Evolutionary conservation across 495 filamentous ascomycete genomes (phyloP), one percentile per base, ranked within the genome.

Genomic region (Pyrenula aspistea): DNA sequence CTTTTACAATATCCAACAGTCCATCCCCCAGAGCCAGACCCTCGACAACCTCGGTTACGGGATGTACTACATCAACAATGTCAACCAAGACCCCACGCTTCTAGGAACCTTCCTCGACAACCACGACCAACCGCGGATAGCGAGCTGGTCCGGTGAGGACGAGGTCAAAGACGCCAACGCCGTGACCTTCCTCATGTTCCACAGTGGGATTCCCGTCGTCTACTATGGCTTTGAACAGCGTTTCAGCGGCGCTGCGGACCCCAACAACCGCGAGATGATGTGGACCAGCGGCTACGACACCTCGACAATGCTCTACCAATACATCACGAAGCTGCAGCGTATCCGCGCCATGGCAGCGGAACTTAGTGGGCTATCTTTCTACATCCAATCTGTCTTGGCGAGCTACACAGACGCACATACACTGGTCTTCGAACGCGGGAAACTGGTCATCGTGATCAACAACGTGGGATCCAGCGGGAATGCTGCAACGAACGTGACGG

Each of bases 211-310:
- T 22, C 79, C 79, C 1, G 77, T 81, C 61, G 57, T 67, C 53
- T 83, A 83, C 60, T 65, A 71, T 23, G 86, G 86, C n/a, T 81
- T 87, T 63, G 86, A 88, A 63, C 85, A 89, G 58, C 77, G 78
- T 23, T 85, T 79, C 63, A 61, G 67, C 21, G 83, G 85, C 51
- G 72, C 70, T 10, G 70, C 60, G 54, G 80, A 82, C 48, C 85
- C 84, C 0, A 65, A 71, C 57, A 84, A 88, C 64, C 80, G 86
- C 36, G 86, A 88, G 62, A 82, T 83, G 22, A 66, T 86, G 31
- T 90, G 86, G 86, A 66, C 76, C 22, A 78, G 74, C 25, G 68
- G 69, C 10, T 88, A 84, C 65, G 63, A 69, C 50, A 84, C 79
- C n/a, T 61, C 59, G 11, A 64, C 76, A 0, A 64, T 78, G 15